A percentile compares a stretch with the other conserved stretches of the same genome.
phyloP scores from a whole-genome alignment of 129 eudicot genomes.

The Deinandra increscens region DNA sequence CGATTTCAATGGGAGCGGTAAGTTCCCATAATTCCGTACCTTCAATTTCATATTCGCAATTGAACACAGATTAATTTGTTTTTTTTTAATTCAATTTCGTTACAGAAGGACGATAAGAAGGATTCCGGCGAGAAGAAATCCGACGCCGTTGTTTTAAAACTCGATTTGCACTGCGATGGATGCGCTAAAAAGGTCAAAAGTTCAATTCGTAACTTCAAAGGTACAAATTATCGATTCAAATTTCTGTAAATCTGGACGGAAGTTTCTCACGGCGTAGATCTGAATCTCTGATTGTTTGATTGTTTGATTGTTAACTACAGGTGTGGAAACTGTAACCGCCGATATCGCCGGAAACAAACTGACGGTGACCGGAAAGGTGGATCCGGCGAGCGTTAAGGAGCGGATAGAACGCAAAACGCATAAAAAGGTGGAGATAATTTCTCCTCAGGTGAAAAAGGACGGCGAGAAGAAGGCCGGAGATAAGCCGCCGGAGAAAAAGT shows the following conservation, averaged over 20 bases:
- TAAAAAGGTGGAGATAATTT: constrained; percentile 76
- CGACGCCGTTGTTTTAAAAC: constrained; percentile 51
- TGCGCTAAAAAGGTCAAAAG: constrained; percentile 73
- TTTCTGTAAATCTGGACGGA: neutral
- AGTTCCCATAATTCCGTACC: neutral
- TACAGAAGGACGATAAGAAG: constrained; percentile 39
- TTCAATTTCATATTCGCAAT: neutral
- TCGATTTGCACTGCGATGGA: constrained; percentile 90
- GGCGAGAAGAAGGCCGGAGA: constrained; percentile 44
- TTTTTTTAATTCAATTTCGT: neutral
- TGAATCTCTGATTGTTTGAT: no score
- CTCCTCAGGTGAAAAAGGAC: constrained; percentile 63
- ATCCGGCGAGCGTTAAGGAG: constrained; percentile 53
- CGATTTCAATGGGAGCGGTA: constrained; percentile 50
- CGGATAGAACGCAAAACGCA: constrained; percentile 58
- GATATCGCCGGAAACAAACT: constrained; percentile 49
- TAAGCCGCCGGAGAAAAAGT: constrained; percentile 48
- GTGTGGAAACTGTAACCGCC: constrained; percentile 61
- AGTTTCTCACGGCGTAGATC: neutral
- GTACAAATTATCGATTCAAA: constrained; percentile 19
- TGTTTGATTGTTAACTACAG: constrained; percentile 13
- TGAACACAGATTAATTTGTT: neutral
- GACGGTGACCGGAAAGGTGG: constrained; percentile 66
- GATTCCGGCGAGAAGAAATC: constrained; percentile 31
- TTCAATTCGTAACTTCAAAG: constrained; percentile 51